Evolutionary conservation across 768 basidiomycete genomes (phyloP).

Genomic region (Rickenella mellea): DNA sequence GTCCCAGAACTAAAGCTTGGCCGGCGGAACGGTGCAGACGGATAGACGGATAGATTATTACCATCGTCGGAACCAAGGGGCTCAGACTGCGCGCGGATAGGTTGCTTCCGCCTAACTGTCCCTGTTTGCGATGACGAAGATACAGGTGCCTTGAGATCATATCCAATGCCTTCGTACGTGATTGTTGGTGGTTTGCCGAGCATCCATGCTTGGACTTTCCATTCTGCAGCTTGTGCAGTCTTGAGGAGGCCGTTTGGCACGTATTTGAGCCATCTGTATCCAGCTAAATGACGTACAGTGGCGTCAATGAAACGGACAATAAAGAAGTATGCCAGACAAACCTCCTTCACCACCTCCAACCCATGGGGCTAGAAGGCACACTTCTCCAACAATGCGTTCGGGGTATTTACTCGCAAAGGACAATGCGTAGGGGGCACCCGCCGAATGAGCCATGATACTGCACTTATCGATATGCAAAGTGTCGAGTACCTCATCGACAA

Average conservation of each 20-base stretch:
- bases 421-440: conserved; percentile 89
- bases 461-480: conserved; percentile 67
- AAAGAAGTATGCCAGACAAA: conserved; percentile 28
- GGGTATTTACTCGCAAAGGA: conserved; percentile 74
- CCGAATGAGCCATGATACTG: conserved; percentile 91
- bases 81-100: not conserved
- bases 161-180: conserved; percentile 80
- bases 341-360: conserved; percentile 85
- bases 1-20: conserved; percentile 64
- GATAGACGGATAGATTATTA: conserved; percentile 14
- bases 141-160: conserved; percentile 35
- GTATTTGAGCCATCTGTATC: conserved; percentile 96
- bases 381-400: conserved; percentile 68
- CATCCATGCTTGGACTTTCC: conserved; percentile 96
- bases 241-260: conserved; percentile 88
- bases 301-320: conserved; percentile 10
- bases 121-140: too few relatives aligned
- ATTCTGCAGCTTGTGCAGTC: conserved; percentile 94
- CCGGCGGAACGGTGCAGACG: conserved; percentile 36
- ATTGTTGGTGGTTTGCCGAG: conserved; percentile 89
- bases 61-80: not conserved
- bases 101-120: too few relatives aligned
- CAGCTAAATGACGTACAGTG: conserved; percentile 31
- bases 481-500: conserved; percentile 87
- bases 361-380: conserved; percentile 93